Base-by-base conservation (phyloP, 2,329 filamentous ascomycete genomes). In the Stagonosporopsis tanaceti region DNA sequence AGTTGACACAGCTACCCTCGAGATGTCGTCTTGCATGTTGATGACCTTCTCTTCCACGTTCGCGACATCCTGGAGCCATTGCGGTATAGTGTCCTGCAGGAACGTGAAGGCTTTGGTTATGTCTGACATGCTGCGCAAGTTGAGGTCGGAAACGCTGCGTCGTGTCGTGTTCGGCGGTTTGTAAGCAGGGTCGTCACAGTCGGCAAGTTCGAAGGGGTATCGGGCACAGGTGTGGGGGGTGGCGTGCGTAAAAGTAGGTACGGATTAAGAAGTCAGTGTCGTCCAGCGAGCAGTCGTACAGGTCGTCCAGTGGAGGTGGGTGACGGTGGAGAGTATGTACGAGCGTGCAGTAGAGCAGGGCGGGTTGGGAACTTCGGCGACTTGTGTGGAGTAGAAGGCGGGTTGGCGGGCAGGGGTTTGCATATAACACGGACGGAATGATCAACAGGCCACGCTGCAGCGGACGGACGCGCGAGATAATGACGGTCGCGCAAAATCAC, bases 51-150 rank as follows among this genome's bases (percentile, higher is more conserved):
- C 63, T 45, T 75, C 66, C 9, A 77, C 59, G 12, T 62, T 62
- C 20, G 66, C 54, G n/a, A 77, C 54, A 40, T 72, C 66, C 52
- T 68, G 64, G 48, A 76, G 63, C 76, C 76, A 78, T 67, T 70
- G 60, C 12, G 76, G 75, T 32, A 77, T 70, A 51, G 68, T 76
- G 35, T 78, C 74, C 38, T 73, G 68, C 32, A 78, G 67, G 55
- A 66, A 77, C 11, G 64, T 64, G 57, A 78, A 78, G 25, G 74
- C 66, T 63, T 74, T 74, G 40, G 73, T 66, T 28, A 73, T 71
- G 40, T 77, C 76, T 28, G 74, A 70, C 76, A 78, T 78, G 62
- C 53, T 63, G 57, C 62, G 46, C 51, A 53, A 28, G 28, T 38
- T 40, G 44, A 25, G 32, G 12, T 50, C 32, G 44, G 39, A 38